Percentiles rank a stretch among this genome's conserved stretches.
Evolutionary conservation across 176 grass and related monocot species (phyloP).

Genomic region (Cenchrus fungigraminus): DNA sequence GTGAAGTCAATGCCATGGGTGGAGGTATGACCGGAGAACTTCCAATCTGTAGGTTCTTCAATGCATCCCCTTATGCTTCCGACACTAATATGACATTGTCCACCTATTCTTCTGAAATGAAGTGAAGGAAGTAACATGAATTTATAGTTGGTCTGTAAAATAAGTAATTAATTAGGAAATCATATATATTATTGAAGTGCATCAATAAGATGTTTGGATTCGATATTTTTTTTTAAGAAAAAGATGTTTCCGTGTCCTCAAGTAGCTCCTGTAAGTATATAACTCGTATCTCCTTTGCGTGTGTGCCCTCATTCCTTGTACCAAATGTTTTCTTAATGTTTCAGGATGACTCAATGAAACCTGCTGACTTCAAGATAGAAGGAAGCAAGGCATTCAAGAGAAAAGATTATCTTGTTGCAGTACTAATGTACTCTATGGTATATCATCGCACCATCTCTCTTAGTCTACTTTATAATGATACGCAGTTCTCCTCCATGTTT

Average conservation of each 20-base stretch:
- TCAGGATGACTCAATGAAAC: conserved; percentile 36
- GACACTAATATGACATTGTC: not conserved
- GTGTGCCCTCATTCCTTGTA: not conserved
- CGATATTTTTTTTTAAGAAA: not conserved
- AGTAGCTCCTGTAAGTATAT: not conserved
- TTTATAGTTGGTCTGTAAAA: not conserved
- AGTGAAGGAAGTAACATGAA: not conserved
- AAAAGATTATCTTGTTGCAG: conserved; percentile 48
- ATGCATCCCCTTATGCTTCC: not conserved
- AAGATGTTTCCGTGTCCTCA: not conserved
- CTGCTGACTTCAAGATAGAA: conserved; percentile 38
- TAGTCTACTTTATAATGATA: not conserved
- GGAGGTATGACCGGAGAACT: conserved; percentile 6
- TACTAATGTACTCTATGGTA: conserved; percentile 31
- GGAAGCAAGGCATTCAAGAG: conserved; percentile 38
- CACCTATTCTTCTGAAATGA: not conserved
- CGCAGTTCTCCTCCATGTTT: not conserved
- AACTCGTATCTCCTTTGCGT: not conserved
- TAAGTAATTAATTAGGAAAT: not conserved
- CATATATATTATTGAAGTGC: not conserved
- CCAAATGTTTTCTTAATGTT: not conserved
- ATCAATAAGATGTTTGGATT: not conserved
- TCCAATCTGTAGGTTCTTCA: not conserved
- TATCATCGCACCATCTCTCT: conserved; percentile 16
- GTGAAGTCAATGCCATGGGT: conserved; percentile 12